Conservation (phyloP, 2,329 filamentous ascomycete species). For the Beauveria varroae region DNA sequence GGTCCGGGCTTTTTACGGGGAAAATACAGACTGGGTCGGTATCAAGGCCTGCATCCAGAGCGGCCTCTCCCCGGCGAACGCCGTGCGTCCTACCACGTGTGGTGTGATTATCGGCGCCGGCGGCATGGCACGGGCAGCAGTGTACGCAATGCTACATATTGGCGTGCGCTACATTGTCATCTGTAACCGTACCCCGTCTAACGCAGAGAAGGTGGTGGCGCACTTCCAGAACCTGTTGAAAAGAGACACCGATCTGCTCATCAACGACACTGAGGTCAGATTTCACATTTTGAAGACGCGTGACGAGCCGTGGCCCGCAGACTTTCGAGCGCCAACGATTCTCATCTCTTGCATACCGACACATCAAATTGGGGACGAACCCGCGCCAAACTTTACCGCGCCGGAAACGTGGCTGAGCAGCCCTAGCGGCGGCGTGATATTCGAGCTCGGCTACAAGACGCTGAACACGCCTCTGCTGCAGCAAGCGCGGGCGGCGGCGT, state of each 20-base stretch:
- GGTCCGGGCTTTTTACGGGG: constrained; percentile 63
- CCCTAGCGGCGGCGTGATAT: constrained; percentile 65
- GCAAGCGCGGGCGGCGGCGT: constrained; percentile 54
- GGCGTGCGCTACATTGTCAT: constrained; percentile 71
- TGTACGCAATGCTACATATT: constrained; percentile 71
- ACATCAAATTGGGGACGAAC: constrained; percentile 54
- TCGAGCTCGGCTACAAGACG: constrained; percentile 69
- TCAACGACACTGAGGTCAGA: constrained; percentile 33
- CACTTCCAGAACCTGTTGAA: constrained; percentile 60
- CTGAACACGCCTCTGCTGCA: constrained; percentile 62
- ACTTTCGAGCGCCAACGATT: constrained; percentile 59
- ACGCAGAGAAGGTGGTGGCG: constrained; percentile 57
- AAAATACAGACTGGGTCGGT: constrained; percentile 78
- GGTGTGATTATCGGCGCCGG: constrained; percentile 58
- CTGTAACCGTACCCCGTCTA: constrained; percentile 61
- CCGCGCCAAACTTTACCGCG: constrained; percentile 62
- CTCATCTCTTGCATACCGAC: constrained; percentile 71
- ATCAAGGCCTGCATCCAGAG: constrained; percentile 65
- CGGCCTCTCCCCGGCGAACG: constrained; percentile 65
- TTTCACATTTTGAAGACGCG: constrained; percentile 53
- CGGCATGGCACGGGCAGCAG: constrained; percentile 70
- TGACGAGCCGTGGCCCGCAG: constrained; percentile 56
- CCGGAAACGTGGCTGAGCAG: constrained; percentile 64
- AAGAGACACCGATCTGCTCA: constrained; percentile 34
- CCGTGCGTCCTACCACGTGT: constrained; percentile 46